Base-by-base conservation (phyloP, 2,329 filamentous ascomycete genomes). In the Exophiala alcalophila region DNA sequence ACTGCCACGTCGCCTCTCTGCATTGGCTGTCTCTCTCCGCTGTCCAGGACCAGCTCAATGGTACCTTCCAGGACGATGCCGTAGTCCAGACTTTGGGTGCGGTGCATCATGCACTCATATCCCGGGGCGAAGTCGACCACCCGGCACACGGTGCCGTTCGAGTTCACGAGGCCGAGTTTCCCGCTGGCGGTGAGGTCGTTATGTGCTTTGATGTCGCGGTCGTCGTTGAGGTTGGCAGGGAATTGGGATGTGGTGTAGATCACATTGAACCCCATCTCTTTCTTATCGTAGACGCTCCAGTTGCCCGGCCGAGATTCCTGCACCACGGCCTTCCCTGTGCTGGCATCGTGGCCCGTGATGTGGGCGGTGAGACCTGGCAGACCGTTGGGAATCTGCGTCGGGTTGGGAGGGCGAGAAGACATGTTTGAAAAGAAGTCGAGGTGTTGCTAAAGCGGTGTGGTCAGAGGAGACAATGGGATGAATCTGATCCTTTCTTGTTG, bases 21-120 rank as follows among this genome's bases (percentile, higher is more conserved):
- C 66, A 80, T 62, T 16, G 63, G 43, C 30, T 65, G 64, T 34
- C 57, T 64, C 42, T 72, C 72, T 1, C 76, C 74, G n/a, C 69
- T 68, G 45, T 77, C 76, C 4, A 79, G 59, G 3, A 70, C 41
- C 59, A 78, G 63, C 47, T 76, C 72, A 19, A 79, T 56, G 52
- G 67, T 64, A 1, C 76, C 76, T 51, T 79, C 74, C 5, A 79
- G 53, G 2, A 79, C 66, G 39, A 78, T 65, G 2, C 74, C 76
- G 49, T 73, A 78, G 53, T 79, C 76, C 2, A 79, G 59, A 26
- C 66, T 73, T 51, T 73, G 66, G 0, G 74, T 77, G 9, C 75
- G 68, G 50, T 79, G 76, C 66, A 77, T 73, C 12, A 69, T 58
- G 14, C 63, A 65, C 14, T 59, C 56, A 26, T 66, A 65, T 3